Conservation (phyloP, 2,329 filamentous ascomycete species). For the Fusarium floridanum region DNA sequence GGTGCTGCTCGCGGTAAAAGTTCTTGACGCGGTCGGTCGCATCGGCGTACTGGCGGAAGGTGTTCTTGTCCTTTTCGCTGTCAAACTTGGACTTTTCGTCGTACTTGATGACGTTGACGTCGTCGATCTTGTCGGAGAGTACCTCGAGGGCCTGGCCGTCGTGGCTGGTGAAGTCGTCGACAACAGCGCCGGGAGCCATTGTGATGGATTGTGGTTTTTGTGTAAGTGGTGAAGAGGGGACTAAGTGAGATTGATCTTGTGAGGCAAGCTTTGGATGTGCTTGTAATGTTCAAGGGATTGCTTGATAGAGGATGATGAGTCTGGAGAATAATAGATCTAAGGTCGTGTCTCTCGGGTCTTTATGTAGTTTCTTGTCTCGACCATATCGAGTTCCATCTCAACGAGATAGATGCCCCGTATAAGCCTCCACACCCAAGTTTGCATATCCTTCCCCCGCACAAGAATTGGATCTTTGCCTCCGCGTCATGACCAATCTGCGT, state of each 20-base stretch:
- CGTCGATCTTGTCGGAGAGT: constrained; percentile 62
- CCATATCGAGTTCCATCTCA: constrained; percentile 1
- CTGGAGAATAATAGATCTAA: constrained; percentile 10
- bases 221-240: constrained; percentile 22
- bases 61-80: constrained; percentile 80
- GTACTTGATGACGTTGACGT: constrained; percentile 67
- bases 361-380: constrained; percentile 30
- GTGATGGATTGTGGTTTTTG: constrained; percentile 27
- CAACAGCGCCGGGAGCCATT: constrained; percentile 44
- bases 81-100: constrained; percentile 74
- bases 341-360: constrained; percentile 18
- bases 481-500: constrained; percentile 42
- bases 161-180: constrained; percentile 43
- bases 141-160: constrained; percentile 58
- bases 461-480: constrained; percentile 14
- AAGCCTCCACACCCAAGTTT: constrained; percentile 18
- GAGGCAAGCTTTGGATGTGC: neutral
- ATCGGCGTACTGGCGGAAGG: constrained; percentile 86
- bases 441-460: constrained; percentile 36
- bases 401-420: constrained; percentile 12
- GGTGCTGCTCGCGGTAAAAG: constrained; percentile 83
- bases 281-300: neutral
- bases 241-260: neutral
- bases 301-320: constrained; percentile 26
- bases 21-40: constrained; percentile 87